Conservation (phyloP, 2,329 filamentous ascomycete genomes). For the Coniochaeta ligniaria region DNA sequence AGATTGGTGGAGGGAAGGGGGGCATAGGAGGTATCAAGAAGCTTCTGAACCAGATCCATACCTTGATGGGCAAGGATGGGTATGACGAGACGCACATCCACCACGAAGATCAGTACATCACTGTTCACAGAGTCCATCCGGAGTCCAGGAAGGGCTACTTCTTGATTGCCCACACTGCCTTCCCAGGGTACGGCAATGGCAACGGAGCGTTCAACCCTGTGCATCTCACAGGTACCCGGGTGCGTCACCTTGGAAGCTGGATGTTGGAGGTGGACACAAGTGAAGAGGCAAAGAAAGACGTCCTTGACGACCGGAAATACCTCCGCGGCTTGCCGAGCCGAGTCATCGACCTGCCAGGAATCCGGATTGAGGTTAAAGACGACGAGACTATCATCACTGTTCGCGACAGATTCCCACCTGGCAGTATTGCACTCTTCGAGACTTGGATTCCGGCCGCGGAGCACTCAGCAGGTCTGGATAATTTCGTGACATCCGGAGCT, state of each 20-base stretch:
- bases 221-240: constrained; percentile 75
- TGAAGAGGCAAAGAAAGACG: constrained; percentile 58
- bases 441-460: constrained; percentile 90
- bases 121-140: constrained; percentile 90
- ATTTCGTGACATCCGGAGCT: constrained; percentile 76
- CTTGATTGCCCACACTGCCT: constrained; percentile 91
- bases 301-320: constrained; percentile 60
- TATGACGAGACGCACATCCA: constrained; percentile 96
- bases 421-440: constrained; percentile 91
- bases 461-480: constrained; percentile 75
- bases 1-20: constrained; percentile 62
- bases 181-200: constrained; percentile 80
- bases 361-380: constrained; percentile 63
- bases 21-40: constrained; percentile 91
- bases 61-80: constrained; percentile 87
- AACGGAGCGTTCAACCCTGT: constrained; percentile 77
- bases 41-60: constrained; percentile 89
- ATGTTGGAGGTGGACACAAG: constrained; percentile 81
- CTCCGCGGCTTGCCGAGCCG: constrained; percentile 80
- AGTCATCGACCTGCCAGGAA: constrained; percentile 65
- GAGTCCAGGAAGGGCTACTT: constrained; percentile 91
- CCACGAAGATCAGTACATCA: constrained; percentile 93
- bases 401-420: constrained; percentile 79
- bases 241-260: constrained; percentile 84
- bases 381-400: constrained; percentile 75